Evolutionary conservation across 805 yeast species (phyloP).

Genomic region (Myxozyma vanderwaltii): DNA sequence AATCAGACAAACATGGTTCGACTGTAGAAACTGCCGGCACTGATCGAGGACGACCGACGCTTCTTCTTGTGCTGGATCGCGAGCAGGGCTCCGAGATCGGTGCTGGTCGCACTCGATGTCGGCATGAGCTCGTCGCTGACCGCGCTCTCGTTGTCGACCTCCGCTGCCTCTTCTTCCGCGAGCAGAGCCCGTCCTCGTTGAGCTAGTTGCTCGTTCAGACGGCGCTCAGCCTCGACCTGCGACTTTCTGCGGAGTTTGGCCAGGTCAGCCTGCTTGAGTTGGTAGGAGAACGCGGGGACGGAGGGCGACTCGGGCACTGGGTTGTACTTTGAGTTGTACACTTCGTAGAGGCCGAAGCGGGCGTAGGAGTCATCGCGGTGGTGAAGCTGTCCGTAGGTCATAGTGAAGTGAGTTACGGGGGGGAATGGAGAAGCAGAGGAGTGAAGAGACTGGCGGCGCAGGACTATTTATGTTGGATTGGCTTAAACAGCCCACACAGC

Average conservation of each 20-base stretch:
- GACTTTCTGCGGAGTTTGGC: slow-evolving; percentile 11
- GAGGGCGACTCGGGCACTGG: slow-evolving; percentile 13
- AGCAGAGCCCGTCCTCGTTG: slow-evolving; percentile 3
- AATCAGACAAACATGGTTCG: slow-evolving; percentile 14
- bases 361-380: slow-evolving; percentile 25
- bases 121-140: slow-evolving; percentile 5
- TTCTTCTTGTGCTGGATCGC: slow-evolving; percentile 8
- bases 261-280: slow-evolving; percentile 18
- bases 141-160: slow-evolving; percentile 1
- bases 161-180: slow-evolving; percentile 1
- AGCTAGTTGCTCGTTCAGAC: slow-evolving; percentile 3
- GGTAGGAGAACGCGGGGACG: slow-evolving; percentile 25
- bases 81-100: neutral
- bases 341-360: slow-evolving; percentile 21
- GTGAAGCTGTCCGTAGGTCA: slow-evolving; percentile 22
- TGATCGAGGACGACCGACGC: slow-evolving; percentile 18
- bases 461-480: no score
- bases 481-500: no score
- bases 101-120: neutral
- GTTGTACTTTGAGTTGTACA: slow-evolving; percentile 23
- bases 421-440: neutral
- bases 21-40: slow-evolving; percentile 12
- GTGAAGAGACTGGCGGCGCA: no score
- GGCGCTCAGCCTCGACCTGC: slow-evolving; percentile 9
- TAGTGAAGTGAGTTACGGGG: slow-evolving; percentile 1